A percentile compares a stretch with the other conserved stretches of the same genome.
Evolutionary conservation across 2,329 filamentous ascomycete species (phyloP).

Genomic region (Zymoseptoria brevis): DNA sequence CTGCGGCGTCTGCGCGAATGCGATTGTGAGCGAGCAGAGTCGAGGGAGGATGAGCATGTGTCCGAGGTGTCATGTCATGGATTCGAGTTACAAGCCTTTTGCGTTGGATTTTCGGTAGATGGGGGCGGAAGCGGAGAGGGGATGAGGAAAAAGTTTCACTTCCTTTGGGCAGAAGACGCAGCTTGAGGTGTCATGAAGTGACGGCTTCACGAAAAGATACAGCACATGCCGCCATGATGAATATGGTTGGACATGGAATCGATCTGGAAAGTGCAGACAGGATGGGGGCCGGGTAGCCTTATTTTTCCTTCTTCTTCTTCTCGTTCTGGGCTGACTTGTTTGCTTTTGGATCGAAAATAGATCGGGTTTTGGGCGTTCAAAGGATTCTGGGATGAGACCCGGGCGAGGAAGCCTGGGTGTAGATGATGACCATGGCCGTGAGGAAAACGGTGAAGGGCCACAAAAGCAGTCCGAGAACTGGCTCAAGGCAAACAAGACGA

Average conservation of each 20-base stretch:
- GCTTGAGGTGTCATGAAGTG: background rate
- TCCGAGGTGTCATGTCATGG: constrained; percentile 69
- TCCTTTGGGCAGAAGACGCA: no score
- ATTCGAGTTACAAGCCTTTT: constrained; percentile 75
- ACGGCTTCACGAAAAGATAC: background rate
- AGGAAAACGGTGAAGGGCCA: no score
- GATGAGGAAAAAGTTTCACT: background rate
- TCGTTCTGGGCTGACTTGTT: background rate
- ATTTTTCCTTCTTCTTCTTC: background rate
- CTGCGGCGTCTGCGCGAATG: constrained; percentile 79
- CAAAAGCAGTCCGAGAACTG: no score
- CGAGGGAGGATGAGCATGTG: constrained; percentile 63
- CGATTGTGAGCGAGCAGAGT: constrained; percentile 65
- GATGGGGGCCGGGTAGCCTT: background rate
- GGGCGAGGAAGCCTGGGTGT: no score
- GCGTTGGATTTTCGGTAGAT: constrained; percentile 69
- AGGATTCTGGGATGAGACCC: background rate
- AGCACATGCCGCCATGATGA: background rate
- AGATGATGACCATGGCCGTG: no score
- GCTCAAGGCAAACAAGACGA: no score
- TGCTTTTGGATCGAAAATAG: background rate
- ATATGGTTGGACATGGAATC: background rate
- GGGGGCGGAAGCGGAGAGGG: background rate
- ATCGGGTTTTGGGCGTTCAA: background rate
- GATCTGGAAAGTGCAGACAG: background rate